phyloP scores from a whole-genome alignment of 78 protist genomes.

The Tieghemostelium lacteum region DNA sequence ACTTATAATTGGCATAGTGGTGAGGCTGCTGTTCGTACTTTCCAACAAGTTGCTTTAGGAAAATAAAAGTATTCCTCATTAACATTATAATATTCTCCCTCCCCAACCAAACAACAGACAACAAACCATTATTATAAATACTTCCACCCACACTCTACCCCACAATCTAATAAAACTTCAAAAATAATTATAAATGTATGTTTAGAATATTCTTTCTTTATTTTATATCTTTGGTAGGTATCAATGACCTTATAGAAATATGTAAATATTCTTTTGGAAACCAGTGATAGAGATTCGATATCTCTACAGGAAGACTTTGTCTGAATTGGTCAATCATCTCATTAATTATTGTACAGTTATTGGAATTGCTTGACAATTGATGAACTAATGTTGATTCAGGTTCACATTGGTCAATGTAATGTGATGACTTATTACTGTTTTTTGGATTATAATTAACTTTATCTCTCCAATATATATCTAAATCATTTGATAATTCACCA shows the following conservation, averaged over 20 bases:
- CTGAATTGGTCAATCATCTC: not conserved
- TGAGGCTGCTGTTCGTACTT: conserved; percentile 70
- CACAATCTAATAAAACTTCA: too few relatives aligned
- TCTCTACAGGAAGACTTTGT: not conserved
- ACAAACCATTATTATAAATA: too few relatives aligned
- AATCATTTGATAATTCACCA: not conserved
- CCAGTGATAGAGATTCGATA: not conserved
- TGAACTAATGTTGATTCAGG: not conserved
- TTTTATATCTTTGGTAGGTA: too few relatives aligned
- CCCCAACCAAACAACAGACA: too few relatives aligned
- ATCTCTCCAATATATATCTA: not conserved
- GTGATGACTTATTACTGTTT: not conserved
- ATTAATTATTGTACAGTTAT: not conserved
- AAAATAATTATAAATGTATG: too few relatives aligned
- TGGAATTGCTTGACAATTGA: too few relatives aligned
- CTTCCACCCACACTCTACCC: too few relatives aligned
- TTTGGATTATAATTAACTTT: not conserved
- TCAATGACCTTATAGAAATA: not conserved
- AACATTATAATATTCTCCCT: too few relatives aligned
- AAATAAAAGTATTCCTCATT: not conserved
- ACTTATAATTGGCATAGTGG: conserved; percentile 76
- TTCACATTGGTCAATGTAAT: not conserved
- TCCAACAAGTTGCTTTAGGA: conserved; percentile 36
- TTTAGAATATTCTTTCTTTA: too few relatives aligned
- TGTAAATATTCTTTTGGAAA: not conserved